phyloP scores from a whole-genome alignment of 2,329 filamentous ascomycete genomes.

The Pseudonectria buxi region DNA sequence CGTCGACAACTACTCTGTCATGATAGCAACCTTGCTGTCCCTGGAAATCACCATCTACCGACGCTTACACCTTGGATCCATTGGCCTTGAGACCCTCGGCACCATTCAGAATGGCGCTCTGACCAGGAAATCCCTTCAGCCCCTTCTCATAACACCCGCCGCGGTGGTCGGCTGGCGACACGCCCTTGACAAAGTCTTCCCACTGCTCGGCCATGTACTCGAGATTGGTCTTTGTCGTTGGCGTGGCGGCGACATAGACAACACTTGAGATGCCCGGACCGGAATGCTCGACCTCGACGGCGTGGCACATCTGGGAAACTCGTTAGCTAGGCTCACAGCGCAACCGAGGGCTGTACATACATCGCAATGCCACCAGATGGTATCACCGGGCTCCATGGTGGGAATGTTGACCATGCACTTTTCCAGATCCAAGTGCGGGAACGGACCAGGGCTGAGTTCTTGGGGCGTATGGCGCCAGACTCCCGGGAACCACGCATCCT shows the following conservation, averaged over 20 bases:
- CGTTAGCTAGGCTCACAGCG: not conserved
- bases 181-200: constrained; percentile 1
- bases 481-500: constrained; percentile 16
- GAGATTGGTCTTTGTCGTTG: constrained; percentile 22
- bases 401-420: constrained; percentile 6
- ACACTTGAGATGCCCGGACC: constrained; percentile 28
- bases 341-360: constrained; percentile 13
- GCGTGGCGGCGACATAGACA: constrained; percentile 30
- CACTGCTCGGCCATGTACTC: too few species aligned
- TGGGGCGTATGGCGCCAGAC: constrained; percentile 3
- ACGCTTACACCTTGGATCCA: not conserved
- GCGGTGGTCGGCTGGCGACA: constrained; percentile 1
- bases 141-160: constrained; percentile 1
- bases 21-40: too few species aligned
- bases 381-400: constrained; percentile 31
- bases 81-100: constrained; percentile 1
- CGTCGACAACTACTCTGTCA: too few species aligned
- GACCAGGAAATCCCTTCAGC: constrained; percentile 1
- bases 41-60: too few species aligned
- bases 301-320: constrained; percentile 26
- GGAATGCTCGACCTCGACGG: constrained; percentile 32
- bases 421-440: constrained; percentile 4
- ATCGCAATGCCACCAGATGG: constrained; percentile 36
- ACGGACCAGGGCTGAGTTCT: constrained; percentile 1
- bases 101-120: constrained; percentile 1